Percentiles rank a stretch among this genome's conserved stretches.
These are phyloP conservation scores for Colletotrichum salicis DNA, from an alignment of 2,329 filamentous ascomycete genomes.

Conservation along the genomic window DNA sequence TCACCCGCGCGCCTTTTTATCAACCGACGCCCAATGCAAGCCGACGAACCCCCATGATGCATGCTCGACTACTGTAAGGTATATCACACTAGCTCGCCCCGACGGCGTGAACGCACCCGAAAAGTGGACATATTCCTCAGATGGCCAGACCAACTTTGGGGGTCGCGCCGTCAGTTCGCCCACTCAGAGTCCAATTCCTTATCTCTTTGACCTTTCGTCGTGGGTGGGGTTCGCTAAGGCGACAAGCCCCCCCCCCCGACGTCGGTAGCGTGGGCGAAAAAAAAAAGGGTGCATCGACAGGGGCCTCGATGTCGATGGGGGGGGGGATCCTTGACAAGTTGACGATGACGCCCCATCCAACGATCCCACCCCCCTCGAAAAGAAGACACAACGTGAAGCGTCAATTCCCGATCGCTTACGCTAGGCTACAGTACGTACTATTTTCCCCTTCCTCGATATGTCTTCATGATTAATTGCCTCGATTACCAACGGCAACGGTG, in stretches of 20 bases:
- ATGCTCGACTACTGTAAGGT: neutral
- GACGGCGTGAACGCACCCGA: conserved; percentile 8
- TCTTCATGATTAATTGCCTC: neutral
- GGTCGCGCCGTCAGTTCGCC: neutral
- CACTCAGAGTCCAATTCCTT: conserved; percentile 27
- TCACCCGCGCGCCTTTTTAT: neutral
- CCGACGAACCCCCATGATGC: neutral
- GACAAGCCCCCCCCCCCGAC: neutral
- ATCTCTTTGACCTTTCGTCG: conserved; percentile 29
- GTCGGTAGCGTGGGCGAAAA: neutral
- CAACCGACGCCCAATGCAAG: neutral
- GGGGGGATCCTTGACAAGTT: neutral
- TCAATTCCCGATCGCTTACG: neutral
- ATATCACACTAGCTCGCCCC: neutral
- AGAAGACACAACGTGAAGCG: neutral
- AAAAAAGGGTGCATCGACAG: neutral
- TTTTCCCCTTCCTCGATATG: neutral
- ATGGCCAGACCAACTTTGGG: neutral
- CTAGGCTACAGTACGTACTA: neutral
- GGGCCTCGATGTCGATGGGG: neutral
- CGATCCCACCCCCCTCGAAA: neutral
- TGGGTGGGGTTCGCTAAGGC: conserved; percentile 17
- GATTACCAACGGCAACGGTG: conserved; percentile 12
- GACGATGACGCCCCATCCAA: neutral
- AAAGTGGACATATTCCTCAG: conserved; percentile 19